Conservation (phyloP, 495 filamentous ascomycete genomes). For the Penicillium bovifimosum region DNA sequence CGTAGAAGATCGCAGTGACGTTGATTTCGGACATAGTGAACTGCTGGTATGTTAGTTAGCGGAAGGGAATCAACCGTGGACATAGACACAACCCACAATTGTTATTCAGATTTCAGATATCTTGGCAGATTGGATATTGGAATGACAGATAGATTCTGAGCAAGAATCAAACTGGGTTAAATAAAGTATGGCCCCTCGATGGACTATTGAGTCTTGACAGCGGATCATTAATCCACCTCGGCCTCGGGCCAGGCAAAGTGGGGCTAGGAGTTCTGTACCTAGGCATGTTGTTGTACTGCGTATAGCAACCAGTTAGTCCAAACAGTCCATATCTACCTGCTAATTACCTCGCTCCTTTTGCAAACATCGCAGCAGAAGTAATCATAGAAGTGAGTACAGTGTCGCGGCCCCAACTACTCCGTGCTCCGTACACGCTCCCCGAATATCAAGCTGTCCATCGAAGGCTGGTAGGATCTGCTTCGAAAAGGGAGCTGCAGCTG, state of each 20-base stretch:
- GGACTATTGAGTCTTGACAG: neutral
- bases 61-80: neutral
- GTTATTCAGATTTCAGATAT: too few relatives aligned
- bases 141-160: neutral
- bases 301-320: neutral
- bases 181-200: neutral
- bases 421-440: too few relatives aligned
- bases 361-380: too few relatives aligned
- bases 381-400: too few relatives aligned
- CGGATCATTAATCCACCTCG: conserved; percentile 10
- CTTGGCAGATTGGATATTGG: neutral
- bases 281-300: too few relatives aligned
- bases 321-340: neutral
- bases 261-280: neutral
- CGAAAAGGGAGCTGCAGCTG: neutral
- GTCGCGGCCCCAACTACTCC: too few relatives aligned
- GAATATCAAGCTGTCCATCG: too few relatives aligned
- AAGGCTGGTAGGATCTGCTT: too few relatives aligned
- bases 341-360: too few relatives aligned
- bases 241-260: conserved; percentile 9
- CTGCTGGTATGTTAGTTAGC: neutral
- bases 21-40: conserved; percentile 28
- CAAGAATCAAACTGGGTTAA: neutral
- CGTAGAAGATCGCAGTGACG: conserved; percentile 24
- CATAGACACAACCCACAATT: neutral